These are phyloP conservation scores for Fraxinus americana DNA, from an alignment of 257 asterid genomes.

Conservation along the genomic window DNA sequence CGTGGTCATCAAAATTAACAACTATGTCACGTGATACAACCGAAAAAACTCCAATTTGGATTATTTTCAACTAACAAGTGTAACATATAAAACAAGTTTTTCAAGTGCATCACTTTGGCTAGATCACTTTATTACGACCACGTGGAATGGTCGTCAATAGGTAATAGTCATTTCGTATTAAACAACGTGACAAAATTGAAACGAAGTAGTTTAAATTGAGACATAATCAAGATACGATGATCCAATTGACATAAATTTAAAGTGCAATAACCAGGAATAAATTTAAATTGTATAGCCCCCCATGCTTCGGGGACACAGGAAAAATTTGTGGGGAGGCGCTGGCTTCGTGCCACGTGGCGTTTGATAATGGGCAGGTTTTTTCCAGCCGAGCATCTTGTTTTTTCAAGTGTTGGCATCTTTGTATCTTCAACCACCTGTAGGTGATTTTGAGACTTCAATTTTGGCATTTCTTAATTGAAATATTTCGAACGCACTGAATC, in stretches of 20 bases:
- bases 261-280: not conserved
- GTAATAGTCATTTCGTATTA: too few species aligned
- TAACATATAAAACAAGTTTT: not conserved
- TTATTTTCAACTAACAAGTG: not conserved
- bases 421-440: conserved; percentile 32
- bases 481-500: not conserved
- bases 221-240: not conserved
- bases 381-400: conserved; percentile 48
- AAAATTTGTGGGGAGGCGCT: conserved; percentile 44
- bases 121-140: not conserved
- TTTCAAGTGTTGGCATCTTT: conserved; percentile 39
- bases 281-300: conserved; percentile 25
- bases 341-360: conserved; percentile 49
- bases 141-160: not conserved
- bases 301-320: conserved; percentile 45
- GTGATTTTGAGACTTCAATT: conserved; percentile 40
- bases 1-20: too few species aligned
- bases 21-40: too few species aligned
- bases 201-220: not conserved
- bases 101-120: not conserved
- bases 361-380: not conserved
- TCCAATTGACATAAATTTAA: too few species aligned
- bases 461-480: conserved; percentile 21
- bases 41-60: not conserved
- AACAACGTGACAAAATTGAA: too few species aligned